These are phyloP conservation scores for Seiridium unicorne DNA, from an alignment of 2,329 filamentous ascomycete genomes.

Conservation along the genomic window DNA sequence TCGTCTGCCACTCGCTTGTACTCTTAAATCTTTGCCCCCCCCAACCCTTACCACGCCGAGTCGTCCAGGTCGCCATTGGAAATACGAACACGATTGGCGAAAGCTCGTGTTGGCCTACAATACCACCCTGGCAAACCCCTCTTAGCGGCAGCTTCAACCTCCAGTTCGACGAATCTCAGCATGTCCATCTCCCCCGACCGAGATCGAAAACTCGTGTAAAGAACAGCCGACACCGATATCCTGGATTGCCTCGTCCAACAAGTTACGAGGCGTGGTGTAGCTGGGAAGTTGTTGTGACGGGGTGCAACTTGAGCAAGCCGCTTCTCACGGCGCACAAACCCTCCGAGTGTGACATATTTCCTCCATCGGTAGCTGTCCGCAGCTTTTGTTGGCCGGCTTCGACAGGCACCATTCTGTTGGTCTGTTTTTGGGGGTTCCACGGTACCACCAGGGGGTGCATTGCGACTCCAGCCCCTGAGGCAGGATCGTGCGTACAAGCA, in stretches of 20 bases:
- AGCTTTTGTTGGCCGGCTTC: neutral
- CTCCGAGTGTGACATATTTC: neutral
- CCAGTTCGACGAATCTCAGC: too few species aligned
- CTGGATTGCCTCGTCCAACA: neutral
- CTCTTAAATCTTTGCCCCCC: neutral
- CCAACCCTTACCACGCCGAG: too few species aligned
- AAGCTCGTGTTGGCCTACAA: too few species aligned
- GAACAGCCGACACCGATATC: neutral
- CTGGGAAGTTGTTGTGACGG: neutral
- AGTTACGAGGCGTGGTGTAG: neutral
- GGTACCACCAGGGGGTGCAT: neutral
- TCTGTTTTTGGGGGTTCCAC: neutral
- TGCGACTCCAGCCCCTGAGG: neutral
- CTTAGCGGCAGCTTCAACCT: too few species aligned
- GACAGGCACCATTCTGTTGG: neutral
- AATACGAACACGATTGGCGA: too few species aligned
- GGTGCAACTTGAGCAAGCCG: neutral
- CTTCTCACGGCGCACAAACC: neutral
- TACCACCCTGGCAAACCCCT: too few species aligned
- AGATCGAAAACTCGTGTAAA: constrained; percentile 1
- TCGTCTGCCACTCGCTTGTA: constrained; percentile 4
- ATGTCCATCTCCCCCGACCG: neutral
- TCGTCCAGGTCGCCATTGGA: too few species aligned
- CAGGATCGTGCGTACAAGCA: neutral
- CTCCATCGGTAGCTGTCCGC: neutral